A percentile compares a stretch with the other conserved stretches of the same genome.
Conservation (phyloP, 257 asterid species). For the Solanum phureja region DNA sequence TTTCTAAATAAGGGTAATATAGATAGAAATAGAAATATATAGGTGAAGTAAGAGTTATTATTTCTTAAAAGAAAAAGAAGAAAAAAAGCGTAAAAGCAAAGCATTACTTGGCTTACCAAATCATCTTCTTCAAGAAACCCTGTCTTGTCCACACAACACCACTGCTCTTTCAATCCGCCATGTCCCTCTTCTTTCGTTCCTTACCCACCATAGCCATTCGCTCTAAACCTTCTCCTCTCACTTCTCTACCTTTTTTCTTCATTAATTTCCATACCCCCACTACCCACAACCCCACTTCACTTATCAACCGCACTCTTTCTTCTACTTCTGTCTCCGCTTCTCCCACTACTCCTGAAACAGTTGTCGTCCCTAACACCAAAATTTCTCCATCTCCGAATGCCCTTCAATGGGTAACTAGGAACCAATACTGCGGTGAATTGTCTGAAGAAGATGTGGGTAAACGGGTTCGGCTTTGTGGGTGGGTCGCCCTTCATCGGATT, state of each 20-base stretch:
- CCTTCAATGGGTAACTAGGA: conserved; percentile 76
- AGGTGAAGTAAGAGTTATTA: not conserved
- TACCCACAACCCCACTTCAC: not conserved
- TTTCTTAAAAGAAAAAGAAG: too few relatives aligned
- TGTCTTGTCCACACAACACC: not conserved
- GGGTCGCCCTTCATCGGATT: conserved; percentile 98
- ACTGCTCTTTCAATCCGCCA: not conserved
- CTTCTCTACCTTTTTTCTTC: conserved; percentile 14
- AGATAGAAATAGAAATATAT: too few relatives aligned
- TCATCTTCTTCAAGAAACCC: not conserved
- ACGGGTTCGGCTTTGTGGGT: conserved; percentile 87
- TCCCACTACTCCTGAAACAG: conserved; percentile 16
- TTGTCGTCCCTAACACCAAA: conserved; percentile 23
- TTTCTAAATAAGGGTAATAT: too few relatives aligned
- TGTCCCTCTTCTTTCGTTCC: conserved; percentile 63
- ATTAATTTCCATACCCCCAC: conserved; percentile 4
- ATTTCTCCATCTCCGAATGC: conserved; percentile 9
- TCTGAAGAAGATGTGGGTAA: conserved; percentile 60
- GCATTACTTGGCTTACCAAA: not conserved
- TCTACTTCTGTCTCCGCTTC: conserved; percentile 12
- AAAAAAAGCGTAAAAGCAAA: not conserved
- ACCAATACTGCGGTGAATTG: conserved; percentile 70
- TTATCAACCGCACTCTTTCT: conserved; percentile 22
- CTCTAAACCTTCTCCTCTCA: conserved; percentile 27
- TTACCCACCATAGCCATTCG: conserved; percentile 57